A percentile compares a stretch with the other conserved stretches of the same genome.
Conservation (phyloP, 352 stramenopile genomes). For the Phytophthora sansomeana region DNA sequence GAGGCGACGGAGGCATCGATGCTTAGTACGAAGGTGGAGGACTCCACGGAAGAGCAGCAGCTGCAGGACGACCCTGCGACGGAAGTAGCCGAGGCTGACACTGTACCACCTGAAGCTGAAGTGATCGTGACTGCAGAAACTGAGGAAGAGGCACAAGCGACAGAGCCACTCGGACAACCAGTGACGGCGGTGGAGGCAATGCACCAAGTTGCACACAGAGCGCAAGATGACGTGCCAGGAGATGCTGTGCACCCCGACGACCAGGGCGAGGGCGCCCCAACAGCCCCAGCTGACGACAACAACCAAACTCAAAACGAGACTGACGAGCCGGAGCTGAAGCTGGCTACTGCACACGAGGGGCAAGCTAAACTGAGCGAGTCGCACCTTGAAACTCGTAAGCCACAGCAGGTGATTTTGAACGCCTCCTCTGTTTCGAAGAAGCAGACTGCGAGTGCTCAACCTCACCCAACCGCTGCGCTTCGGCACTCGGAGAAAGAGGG, state of each 20-base stretch:
- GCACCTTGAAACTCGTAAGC: neutral
- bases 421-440: slow-evolving; percentile 1
- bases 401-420: slow-evolving; percentile 1
- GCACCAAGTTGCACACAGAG: neutral
- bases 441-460: neutral
- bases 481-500: slow-evolving; percentile 17
- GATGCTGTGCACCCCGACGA: slow-evolving; percentile 24
- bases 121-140: slow-evolving; percentile 14
- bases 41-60: neutral
- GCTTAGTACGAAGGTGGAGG: neutral
- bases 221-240: slow-evolving; percentile 1
- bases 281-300: neutral
- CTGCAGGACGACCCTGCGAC: neutral
- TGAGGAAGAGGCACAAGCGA: slow-evolving; percentile 11
- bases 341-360: neutral
- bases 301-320: neutral
- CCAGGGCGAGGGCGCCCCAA: slow-evolving; percentile 10
- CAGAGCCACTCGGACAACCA: slow-evolving; percentile 10
- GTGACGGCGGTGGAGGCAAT: neutral
- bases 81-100: slow-evolving; percentile 3
- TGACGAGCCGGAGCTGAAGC: neutral
- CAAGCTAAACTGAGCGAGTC: neutral
- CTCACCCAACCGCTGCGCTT: slow-evolving; percentile 23
- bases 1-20: slow-evolving; percentile 2
- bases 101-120: slow-evolving; percentile 7